phyloP scores from a whole-genome alignment of 441 rosid species.

The Euphorbia schlechtendalii region DNA sequence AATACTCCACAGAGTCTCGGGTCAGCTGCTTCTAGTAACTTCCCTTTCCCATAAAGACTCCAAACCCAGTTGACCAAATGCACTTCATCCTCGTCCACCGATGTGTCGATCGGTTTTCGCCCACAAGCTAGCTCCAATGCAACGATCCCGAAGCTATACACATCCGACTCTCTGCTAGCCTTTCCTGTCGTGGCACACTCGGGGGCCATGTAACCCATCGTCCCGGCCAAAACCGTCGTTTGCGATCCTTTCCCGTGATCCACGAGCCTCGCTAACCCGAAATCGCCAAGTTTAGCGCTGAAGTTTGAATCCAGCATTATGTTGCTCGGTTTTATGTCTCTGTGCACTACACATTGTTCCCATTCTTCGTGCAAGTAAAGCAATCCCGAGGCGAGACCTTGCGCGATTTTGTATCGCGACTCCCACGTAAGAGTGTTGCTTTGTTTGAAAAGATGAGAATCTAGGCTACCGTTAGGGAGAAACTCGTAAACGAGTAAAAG shows the following conservation, averaged over 20 bases:
- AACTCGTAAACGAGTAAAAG: constrained; percentile 16
- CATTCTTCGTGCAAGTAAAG: constrained; percentile 18
- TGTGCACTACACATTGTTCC: constrained; percentile 2
- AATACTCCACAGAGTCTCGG: constrained; percentile 15
- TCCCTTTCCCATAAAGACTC: constrained; percentile 31
- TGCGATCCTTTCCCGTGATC: constrained; percentile 21
- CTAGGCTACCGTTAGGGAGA: constrained; percentile 33
- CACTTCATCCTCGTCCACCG: not conserved
- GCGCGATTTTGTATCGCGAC: constrained; percentile 21
- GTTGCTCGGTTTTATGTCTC: not conserved
- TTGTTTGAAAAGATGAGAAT: constrained; percentile 29
- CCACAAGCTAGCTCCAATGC: constrained; percentile 32
- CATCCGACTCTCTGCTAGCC: constrained; percentile 13
- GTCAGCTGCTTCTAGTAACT: constrained; percentile 26
- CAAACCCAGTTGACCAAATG: constrained; percentile 40
- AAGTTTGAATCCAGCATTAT: constrained; percentile 22
- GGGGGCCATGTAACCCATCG: constrained; percentile 14
- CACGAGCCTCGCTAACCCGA: constrained; percentile 26
- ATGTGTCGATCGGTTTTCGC: constrained; percentile 17
- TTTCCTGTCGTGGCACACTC: constrained; percentile 15
- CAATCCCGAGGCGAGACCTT: constrained; percentile 24
- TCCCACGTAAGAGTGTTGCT: constrained; percentile 20
- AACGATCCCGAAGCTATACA: constrained; percentile 32
- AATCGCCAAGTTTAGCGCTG: constrained; percentile 35
- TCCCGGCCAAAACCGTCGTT: constrained; percentile 23